Evolutionary conservation across 495 filamentous ascomycete genomes (phyloP).

Genomic region (Penicillium subrubescens): DNA sequence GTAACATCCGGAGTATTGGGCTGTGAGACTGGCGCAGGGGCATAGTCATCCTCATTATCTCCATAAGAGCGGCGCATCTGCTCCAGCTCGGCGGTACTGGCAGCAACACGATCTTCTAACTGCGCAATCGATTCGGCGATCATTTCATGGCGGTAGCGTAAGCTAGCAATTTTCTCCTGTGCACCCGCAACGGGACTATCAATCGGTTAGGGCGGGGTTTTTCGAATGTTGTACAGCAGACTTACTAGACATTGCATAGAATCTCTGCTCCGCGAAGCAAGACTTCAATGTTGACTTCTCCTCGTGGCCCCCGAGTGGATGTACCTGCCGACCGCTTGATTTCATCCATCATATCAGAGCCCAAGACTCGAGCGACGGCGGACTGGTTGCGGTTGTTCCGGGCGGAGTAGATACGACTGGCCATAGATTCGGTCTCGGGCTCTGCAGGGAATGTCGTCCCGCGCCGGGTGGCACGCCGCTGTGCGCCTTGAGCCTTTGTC

Average conservation of each 20-base stretch:
- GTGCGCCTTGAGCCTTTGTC: constrained; percentile 39
- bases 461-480: constrained; percentile 48
- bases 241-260: constrained; percentile 82
- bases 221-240: neutral
- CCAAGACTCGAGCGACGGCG: constrained; percentile 86
- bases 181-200: constrained; percentile 76
- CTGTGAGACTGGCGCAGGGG: constrained; percentile 44
- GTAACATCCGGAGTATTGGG: constrained; percentile 55
- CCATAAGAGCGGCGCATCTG: constrained; percentile 64
- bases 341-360: constrained; percentile 81
- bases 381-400: constrained; percentile 71
- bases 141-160: constrained; percentile 71
- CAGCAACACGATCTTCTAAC: constrained; percentile 77
- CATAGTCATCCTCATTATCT: constrained; percentile 38
- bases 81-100: constrained; percentile 74
- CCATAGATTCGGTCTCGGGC: constrained; percentile 46
- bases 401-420: constrained; percentile 52
- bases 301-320: constrained; percentile 45
- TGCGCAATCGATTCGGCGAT: constrained; percentile 73
- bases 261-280: constrained; percentile 88
- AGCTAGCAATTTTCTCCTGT: constrained; percentile 70
- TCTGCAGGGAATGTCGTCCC: constrained; percentile 49
- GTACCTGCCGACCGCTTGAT: constrained; percentile 62
- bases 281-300: constrained; percentile 84
- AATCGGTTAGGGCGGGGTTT: neutral